Conservation (phyloP, 306 rosid genomes). For the Datisca glomerata region DNA sequence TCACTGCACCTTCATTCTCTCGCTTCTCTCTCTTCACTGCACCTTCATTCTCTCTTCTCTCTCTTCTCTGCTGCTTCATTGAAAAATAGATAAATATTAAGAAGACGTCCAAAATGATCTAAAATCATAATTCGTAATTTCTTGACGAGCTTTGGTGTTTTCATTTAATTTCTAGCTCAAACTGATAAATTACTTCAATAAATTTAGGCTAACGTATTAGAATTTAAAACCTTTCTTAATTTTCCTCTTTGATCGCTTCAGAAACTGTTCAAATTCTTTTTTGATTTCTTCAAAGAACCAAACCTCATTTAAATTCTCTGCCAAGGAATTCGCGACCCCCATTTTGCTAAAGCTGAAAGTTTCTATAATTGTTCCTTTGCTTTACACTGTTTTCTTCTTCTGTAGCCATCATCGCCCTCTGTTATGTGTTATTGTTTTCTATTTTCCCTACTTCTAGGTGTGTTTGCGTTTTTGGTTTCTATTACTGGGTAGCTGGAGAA, state of each 20-base stretch:
- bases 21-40: no score
- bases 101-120: no score
- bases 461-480: slow-evolving; percentile 5
- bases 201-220: no score
- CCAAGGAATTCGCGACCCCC: not conserved
- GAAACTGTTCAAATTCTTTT: not conserved
- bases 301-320: not conserved
- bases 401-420: not conserved
- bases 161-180: no score
- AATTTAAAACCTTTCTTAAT: no score
- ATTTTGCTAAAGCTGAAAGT: not conserved
- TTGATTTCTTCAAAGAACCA: not conserved
- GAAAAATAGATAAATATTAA: no score
- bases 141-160: no score
- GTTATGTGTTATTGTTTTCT: not conserved
- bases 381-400: not conserved
- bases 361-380: not conserved
- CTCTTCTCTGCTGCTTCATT: no score
- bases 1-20: no score
- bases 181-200: no score
- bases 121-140: no score
- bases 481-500: slow-evolving; percentile 52
- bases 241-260: not conserved
- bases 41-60: no score
- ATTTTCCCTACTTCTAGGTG: slow-evolving; percentile 9